Percentiles rank a stretch among this genome's conserved stretches.
Evolutionary conservation across 495 filamentous ascomycete genomes (phyloP).

Genomic region (Podospora pseudocomata): DNA sequence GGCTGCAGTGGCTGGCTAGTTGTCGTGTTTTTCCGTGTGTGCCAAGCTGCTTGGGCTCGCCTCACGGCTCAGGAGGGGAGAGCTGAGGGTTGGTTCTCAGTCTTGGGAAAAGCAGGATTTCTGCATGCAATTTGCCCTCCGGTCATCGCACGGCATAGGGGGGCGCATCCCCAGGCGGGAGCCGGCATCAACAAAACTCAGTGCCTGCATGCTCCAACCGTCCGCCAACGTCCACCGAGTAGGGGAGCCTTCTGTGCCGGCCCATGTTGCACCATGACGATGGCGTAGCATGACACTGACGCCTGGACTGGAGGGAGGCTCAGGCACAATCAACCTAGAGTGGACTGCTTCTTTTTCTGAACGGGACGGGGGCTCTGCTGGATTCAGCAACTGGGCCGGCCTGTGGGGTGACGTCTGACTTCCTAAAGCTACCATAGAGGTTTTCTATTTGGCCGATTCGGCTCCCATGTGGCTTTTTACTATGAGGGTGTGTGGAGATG

Average conservation of each 20-base stretch:
- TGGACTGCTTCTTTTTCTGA: neutral
- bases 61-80: neutral
- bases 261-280: neutral
- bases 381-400: neutral
- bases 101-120: conserved; percentile 10
- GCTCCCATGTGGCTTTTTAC: neutral
- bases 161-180: neutral
- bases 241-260: neutral
- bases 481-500: neutral
- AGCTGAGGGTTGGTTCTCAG: neutral
- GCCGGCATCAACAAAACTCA: neutral
- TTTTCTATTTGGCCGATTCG: neutral
- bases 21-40: neutral
- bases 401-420: neutral
- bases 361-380: neutral
- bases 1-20: neutral
- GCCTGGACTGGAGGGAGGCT: neutral
- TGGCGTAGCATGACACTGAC: neutral
- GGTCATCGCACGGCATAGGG: neutral
- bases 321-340: neutral
- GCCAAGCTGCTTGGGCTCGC: neutral
- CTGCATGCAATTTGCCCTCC: neutral
- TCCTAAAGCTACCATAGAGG: neutral
- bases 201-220: neutral
- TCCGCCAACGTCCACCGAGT: neutral